Conservation (phyloP, 2,329 filamentous ascomycete species). For the Trichoderma sp. region DNA sequence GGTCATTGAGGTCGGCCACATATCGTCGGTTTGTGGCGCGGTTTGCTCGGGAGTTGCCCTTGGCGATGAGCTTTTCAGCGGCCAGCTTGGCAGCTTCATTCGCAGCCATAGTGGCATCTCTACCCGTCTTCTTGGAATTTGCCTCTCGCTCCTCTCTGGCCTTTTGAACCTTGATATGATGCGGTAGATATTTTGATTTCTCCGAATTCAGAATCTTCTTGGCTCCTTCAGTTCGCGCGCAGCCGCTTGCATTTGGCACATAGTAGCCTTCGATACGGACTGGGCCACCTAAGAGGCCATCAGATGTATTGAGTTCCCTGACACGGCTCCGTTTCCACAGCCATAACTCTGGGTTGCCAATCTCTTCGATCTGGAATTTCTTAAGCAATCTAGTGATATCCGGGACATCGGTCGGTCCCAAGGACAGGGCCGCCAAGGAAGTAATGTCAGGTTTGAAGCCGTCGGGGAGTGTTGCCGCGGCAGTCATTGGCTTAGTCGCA, state of each 20-base stretch:
- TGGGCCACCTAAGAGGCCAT: constrained; percentile 31
- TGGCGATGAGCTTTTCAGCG: constrained; percentile 76
- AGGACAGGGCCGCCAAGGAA: constrained; percentile 43
- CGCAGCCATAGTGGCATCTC: constrained; percentile 63
- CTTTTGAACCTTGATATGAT: constrained; percentile 94
- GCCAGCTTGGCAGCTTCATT: constrained; percentile 70
- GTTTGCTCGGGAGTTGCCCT: constrained; percentile 88
- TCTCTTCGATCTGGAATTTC: constrained; percentile 44
- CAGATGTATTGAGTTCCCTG: constrained; percentile 51
- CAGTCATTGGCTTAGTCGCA: constrained; percentile 44
- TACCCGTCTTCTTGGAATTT: constrained; percentile 63
- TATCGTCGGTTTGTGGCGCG: constrained; percentile 94
- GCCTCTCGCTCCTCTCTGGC: constrained; percentile 88
- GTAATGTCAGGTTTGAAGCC: constrained; percentile 47
- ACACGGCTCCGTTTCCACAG: constrained; percentile 57
- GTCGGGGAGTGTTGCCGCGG: constrained; percentile 46
- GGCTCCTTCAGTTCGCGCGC: constrained; percentile 85
- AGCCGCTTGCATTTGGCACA: constrained; percentile 80
- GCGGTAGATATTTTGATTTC: constrained; percentile 96
- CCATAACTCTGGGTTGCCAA: constrained; percentile 55
- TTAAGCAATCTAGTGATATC: constrained; percentile 49
- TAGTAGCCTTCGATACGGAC: constrained; percentile 66
- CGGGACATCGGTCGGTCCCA: constrained; percentile 48
- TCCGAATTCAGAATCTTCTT: constrained; percentile 96
- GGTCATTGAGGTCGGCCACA: constrained; percentile 90